Evolutionary conservation across 2,329 filamentous ascomycete species (phyloP), one percentile per base, ranked within the genome.

Genomic region (Alternaria brassicicola): DNA sequence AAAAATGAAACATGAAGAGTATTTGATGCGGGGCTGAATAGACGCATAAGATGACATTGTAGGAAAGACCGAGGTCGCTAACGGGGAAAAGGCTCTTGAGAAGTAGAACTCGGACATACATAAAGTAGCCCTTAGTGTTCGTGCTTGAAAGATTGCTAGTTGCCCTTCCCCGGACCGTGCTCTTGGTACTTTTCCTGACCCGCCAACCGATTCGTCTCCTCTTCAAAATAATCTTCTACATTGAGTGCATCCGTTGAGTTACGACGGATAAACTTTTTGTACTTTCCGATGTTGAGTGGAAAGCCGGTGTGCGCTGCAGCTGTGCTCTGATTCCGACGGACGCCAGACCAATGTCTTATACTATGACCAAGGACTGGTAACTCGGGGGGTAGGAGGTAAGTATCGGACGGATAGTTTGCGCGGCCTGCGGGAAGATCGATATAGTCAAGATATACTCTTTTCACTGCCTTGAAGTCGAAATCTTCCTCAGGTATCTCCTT

Each of bases 281-380:
- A 30, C 21, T 46, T 48, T 10, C 64, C 60, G 13, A 62, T 39
- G 17, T 62, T 65, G n/a, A 67, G 50, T 3, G 62, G 64, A n/a
- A 59, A 62, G 0, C 58, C 62, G 6, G 48, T 61, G 10, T 60
- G 39, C 17, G 55, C 60, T n/a, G 64, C 52, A 10, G 42, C 48
- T 12, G 47, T 55, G 23, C 49, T 60, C 1, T 55, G 50, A 25
- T 58, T 47, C 7, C 23, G 8, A n/a, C 61, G 55, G 2, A 67
- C 25, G 5, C 63, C 61, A 8, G 63, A 58, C 65, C 65, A 66
- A 30, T 67, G 52, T 21, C 31, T 53, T 26, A 66, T 48, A 28
- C 52, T 49, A 26, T 67, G 63, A 9, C 61, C 65, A 4, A 67
- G 30, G 2, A 66, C 63, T 1, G 59, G 54, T 2, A 67, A 48